Conservation (phyloP, 1,139 yeast species). For the Suhomyces anneliseae region DNA sequence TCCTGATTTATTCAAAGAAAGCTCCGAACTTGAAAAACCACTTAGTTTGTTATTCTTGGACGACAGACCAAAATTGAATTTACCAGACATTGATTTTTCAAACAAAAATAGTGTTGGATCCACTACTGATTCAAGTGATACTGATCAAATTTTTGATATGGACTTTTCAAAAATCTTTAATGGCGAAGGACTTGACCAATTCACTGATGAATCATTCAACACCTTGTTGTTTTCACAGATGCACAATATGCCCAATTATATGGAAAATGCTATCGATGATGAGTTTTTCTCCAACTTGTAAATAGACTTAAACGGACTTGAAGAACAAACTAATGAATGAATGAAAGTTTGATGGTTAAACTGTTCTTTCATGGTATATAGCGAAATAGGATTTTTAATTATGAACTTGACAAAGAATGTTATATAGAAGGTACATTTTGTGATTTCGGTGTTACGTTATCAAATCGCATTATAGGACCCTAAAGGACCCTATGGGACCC, state of each 20-base stretch:
- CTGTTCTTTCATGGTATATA: no score
- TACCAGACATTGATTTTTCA: background rate
- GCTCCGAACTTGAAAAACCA: constrained; percentile 5
- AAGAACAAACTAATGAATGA: no score
- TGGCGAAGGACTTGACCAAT: constrained; percentile 4
- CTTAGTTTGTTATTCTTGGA: constrained; percentile 4
- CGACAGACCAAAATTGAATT: background rate
- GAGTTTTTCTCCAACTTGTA: background rate
- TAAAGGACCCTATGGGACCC: no score
- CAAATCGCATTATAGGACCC: no score
- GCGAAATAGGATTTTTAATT: no score
- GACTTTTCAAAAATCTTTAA: background rate
- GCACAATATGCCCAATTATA: constrained; percentile 15
- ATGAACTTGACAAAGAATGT: no score
- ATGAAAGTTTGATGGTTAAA: no score
- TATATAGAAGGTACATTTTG: no score
- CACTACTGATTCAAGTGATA: background rate
- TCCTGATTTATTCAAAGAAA: constrained; percentile 21
- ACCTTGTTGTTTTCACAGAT: constrained; percentile 16
- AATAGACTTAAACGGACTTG: no score
- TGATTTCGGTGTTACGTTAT: no score
- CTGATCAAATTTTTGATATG: background rate
- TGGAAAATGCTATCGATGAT: background rate
- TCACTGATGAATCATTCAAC: constrained; percentile 14
- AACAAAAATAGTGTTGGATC: background rate